Base-by-base conservation (phyloP, 495 filamentous ascomycete species). In the Neurospora sp. region DNA sequence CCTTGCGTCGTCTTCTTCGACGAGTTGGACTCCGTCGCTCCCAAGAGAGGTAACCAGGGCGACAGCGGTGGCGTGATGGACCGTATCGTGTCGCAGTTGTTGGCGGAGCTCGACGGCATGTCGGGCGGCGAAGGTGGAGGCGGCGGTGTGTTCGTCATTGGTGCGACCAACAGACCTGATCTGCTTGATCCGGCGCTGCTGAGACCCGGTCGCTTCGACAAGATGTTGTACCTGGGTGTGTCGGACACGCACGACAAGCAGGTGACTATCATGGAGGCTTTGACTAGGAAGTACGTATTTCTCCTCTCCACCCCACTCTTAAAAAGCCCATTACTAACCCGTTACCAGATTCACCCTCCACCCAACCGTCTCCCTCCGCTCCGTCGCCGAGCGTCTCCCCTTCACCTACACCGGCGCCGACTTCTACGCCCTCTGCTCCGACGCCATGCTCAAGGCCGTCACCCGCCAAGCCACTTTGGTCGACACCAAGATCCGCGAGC, bases 11-110 rank as follows among this genome's bases (percentile, higher is more conserved):
- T 99, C 35, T 99, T 99, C 87, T 99, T 99, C 77, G 96, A 99
- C 76, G 96, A 99, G 82, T 80, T 99, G 77, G 96, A 99, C 78
- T 97, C 94, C 1, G 96, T 99, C 10, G 96, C 96, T 18, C 96
- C 96, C 2, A 99, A 99, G 85, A 86, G 96, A 78, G 96, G 96
- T 23, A 98, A 99, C 78, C 96, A 99, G 81, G 96, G 96, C 62
- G 96, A 99, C 80, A 97, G 93, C 72, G 96, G 96, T 69, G 96
- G 96, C 81, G 96, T 99, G 41, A 99, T 98, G 96, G 96, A 99
- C 82, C 91, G 96, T 74, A 98, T 99, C 76, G 96, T 99, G 62
- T 94, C 91, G 78, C 96, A 99, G 86, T 85, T 99, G 44, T 87
- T 99, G 7, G 96, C 96, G 0, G 96, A 99, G 82, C 85, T 99